Conservation (phyloP, 1,139 yeast species). For the Suhomyces maxii region DNA sequence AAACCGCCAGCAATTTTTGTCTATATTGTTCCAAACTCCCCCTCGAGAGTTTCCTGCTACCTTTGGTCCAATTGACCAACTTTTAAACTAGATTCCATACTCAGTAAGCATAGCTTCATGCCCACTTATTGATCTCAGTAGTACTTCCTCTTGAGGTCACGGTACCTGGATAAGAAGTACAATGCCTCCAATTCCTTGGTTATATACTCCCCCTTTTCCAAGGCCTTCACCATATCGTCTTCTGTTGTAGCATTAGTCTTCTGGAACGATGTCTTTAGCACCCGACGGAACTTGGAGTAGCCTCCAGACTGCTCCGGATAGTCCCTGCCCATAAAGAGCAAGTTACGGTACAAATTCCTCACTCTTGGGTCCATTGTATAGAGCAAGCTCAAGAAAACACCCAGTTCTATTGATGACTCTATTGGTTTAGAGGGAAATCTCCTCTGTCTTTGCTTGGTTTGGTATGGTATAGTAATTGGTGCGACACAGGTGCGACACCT, state of each 20-base stretch:
- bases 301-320: slow-evolving; percentile 38
- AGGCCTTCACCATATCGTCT: slow-evolving; percentile 25
- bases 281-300: slow-evolving; percentile 20
- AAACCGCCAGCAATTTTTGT: too few species aligned
- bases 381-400: background rate
- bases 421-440: too few species aligned
- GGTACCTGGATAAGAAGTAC: slow-evolving; percentile 31
- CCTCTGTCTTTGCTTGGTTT: background rate
- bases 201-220: slow-evolving; percentile 33
- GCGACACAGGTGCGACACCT: background rate
- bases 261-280: slow-evolving; percentile 22
- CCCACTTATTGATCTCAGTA: background rate
- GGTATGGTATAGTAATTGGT: background rate
- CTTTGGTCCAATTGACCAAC: too few species aligned
- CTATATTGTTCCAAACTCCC: too few species aligned
- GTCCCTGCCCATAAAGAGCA: slow-evolving; percentile 38
- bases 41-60: too few species aligned
- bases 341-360: slow-evolving; percentile 29
- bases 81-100: too few species aligned
- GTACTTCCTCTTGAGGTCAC: slow-evolving; percentile 36
- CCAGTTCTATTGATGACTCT: too few species aligned
- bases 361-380: slow-evolving; percentile 32
- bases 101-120: too few species aligned
- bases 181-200: slow-evolving; percentile 35
- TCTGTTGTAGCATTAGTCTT: slow-evolving; percentile 17